Percentiles rank a stretch among this genome's conserved stretches.
phyloP scores from a whole-genome alignment of 768 basidiomycete genomes.

The Mycena leptocephala region DNA sequence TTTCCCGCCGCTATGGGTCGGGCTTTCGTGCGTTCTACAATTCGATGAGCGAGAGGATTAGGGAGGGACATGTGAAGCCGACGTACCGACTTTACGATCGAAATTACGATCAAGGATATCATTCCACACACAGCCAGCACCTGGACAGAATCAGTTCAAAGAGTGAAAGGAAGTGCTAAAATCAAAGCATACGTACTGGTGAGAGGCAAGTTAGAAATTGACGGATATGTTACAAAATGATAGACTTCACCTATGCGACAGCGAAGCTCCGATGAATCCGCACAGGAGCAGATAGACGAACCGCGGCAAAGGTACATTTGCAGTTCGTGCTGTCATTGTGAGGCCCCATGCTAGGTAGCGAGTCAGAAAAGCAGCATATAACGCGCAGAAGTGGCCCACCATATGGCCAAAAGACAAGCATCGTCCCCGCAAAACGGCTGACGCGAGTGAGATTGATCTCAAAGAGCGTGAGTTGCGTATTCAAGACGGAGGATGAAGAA shows the following conservation, averaged over 20 bases:
- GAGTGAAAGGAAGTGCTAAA: neutral
- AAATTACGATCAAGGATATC: constrained; percentile 51
- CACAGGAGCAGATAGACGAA: constrained; percentile 29
- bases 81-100: constrained; percentile 49
- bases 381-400: constrained; percentile 16
- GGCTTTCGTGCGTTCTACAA: constrained; percentile 49
- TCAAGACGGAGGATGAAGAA: neutral
- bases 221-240: neutral
- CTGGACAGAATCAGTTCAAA: neutral
- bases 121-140: constrained; percentile 44
- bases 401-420: constrained; percentile 43
- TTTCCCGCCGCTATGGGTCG: constrained; percentile 48
- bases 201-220: neutral
- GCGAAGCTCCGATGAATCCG: constrained; percentile 37
- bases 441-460: constrained; percentile 40
- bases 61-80: neutral
- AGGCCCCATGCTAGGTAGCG: constrained; percentile 38
- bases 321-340: constrained; percentile 39
- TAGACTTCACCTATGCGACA: constrained; percentile 41
- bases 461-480: neutral
- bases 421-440: constrained; percentile 37
- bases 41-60: neutral
- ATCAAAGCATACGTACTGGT: neutral
- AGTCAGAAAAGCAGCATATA: neutral
- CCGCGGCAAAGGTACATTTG: constrained; percentile 17